A percentile compares a stretch with the other conserved stretches of the same genome.
phyloP scores from a whole-genome alignment of 352 stramenopile genomes.

The Pythium vanterpoolii region DNA sequence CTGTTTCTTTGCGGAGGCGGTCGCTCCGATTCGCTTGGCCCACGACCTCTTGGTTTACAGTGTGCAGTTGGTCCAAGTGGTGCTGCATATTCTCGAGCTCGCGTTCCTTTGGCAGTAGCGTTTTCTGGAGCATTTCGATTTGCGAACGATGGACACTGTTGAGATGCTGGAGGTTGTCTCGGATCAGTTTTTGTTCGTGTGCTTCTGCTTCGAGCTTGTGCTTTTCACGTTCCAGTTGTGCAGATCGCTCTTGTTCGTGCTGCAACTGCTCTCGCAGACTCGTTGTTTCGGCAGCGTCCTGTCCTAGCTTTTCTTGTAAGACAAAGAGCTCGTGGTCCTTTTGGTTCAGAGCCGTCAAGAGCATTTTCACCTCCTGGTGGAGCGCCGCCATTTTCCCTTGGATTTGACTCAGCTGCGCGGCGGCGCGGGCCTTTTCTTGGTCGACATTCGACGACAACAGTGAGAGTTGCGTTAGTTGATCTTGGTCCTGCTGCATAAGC shows the following conservation, averaged over 20 bases:
- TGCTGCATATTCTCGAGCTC: slow-evolving; percentile 64
- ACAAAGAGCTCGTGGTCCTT: slow-evolving; percentile 54
- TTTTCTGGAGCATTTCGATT: slow-evolving; percentile 64
- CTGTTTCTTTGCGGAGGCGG: slow-evolving; percentile 45
- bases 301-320: slow-evolving; percentile 29
- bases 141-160: slow-evolving; percentile 74
- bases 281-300: slow-evolving; percentile 28
- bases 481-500: slow-evolving; percentile 55
- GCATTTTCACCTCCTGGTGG: slow-evolving; percentile 71
- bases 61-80: slow-evolving; percentile 53
- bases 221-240: slow-evolving; percentile 39
- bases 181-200: slow-evolving; percentile 37
- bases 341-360: slow-evolving; percentile 49
- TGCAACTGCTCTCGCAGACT: slow-evolving; percentile 34
- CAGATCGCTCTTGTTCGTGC: slow-evolving; percentile 30
- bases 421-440: slow-evolving; percentile 37
- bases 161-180: slow-evolving; percentile 56
- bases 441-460: slow-evolving; percentile 45
- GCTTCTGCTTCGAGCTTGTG: slow-evolving; percentile 28
- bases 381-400: slow-evolving; percentile 54
- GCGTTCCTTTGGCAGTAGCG: slow-evolving; percentile 64
- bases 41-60: slow-evolving; percentile 66
- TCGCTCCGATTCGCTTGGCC: slow-evolving; percentile 69
- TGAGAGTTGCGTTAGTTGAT: slow-evolving; percentile 57
- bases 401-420: slow-evolving; percentile 35